Evolutionary conservation across 352 stramenopile species (phyloP), one percentile per base, ranked within the genome.

Genomic region (Elongisporangium anandrum): DNA sequence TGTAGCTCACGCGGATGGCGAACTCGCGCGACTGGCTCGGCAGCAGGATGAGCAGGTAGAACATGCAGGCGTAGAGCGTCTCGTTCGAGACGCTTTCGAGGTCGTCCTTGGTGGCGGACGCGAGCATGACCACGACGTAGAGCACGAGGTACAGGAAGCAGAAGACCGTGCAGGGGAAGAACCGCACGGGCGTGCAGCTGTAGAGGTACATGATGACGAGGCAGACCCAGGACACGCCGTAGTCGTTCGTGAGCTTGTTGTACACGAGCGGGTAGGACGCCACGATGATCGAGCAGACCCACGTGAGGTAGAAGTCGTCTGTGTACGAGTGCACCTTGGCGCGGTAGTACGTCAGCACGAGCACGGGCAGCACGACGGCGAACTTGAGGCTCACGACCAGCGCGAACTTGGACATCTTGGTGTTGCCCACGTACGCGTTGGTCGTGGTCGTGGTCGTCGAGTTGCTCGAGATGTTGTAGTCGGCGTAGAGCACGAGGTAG

Each of bases 181-280:
- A 94, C 20, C 80, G 70, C 52, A 94, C 86, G 16, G 81, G 83
- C 20, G 83, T 89, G 64, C 78, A 92, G 68, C 75, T 89, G 68
- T 92, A 92, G 49, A 92, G 75, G 66, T 90, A 91, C 83, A 92
- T 91, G 63, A 94, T 89, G 22, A 91, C 71, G 22, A 94, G 64
- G 34, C 81, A 93, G 23, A 91, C 73, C 79, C 84, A 90, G 15
- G 84, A 90, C 16, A 93, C 81, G 52, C 84, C 84, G 24, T 90
- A 88, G 65, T 91, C 81, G 58, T 87, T 83, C 1, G 83, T 93
- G 51, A 90, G 66, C 48, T 90, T 91, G 75, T 93, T 93, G 76
- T 90, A 93, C 49, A 82, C 70, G 20, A 93, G 66, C 45, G 81
- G 81, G 50, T 93, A 93, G 52, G 67, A 69, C 0, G 81, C 77